Evolutionary conservation across 2,329 filamentous ascomycete genomes (phyloP), one percentile per base, ranked within the genome.

Genomic region (Alternaria rosae): DNA sequence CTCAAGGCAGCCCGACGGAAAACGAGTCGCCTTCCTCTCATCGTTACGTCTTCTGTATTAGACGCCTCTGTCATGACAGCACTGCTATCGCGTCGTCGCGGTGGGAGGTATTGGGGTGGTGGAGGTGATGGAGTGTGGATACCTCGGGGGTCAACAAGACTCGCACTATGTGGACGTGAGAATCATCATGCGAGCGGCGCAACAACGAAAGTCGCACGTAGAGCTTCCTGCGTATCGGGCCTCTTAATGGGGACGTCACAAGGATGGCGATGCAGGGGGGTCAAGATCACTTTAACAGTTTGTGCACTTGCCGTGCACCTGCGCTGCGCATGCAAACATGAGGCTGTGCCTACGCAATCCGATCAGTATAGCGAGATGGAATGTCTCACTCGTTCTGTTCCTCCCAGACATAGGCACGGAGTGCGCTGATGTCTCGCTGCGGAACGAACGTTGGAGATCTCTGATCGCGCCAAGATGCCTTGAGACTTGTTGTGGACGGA

Each of bases 61-160:
- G 11, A 26, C 17, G 44, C 5, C 10, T n/a, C 20, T 26, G 15
- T n/a, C 23, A 13, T 5, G 4, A 23, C 15, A 6, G 6, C 41
- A 25, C 38, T 47, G 25, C 28, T 47, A 15, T 47, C 26, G 42
- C 45, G 54, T 32, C 12, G 41, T 52, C 15, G 45, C 35, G 6
- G 54, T 51, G 30, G 45, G 11, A 13, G 23, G 17, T 17, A 54
- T 28, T n/a, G 54, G 32, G 30, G 26, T 45, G 15, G 17, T 23
- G 17, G 58, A 41, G 23, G 30, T 44, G 41, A 32, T 52, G 45
- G 38, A 45, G 45, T 11, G 25, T 30, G 35, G 44, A 44, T 38
- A 30, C 54, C 41, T 25, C 45, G 47, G 45, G 21, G 17, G 30
- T 57, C 47, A 51, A 47, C 54, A 54, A 57, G 28, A 30, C 54